Base-by-base conservation (phyloP, 371 early-diverging fungal genomes). In the Mucor lusitanicus region DNA sequence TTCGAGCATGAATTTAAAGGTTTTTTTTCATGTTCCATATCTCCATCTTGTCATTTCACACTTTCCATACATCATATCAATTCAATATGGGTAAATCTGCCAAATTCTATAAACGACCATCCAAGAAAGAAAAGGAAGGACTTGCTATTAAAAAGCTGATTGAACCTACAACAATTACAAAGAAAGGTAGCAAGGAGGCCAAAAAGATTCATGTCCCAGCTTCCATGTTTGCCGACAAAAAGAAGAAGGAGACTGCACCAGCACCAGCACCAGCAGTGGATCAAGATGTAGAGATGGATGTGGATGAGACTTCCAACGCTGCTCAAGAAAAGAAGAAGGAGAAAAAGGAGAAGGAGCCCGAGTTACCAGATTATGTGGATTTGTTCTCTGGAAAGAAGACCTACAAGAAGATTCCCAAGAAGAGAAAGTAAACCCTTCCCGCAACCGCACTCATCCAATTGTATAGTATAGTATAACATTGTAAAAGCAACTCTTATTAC, bases 21-120 rank as follows among this genome's bases (percentile, higher is more conserved):
- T 44, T 60, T 44, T 60, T 60, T 23, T 17, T 42, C 2, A 3
- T 39, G 40, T 6, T 21, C 40, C 8, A 2, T 28, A n/a, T 44
- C 7, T 15, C 25, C 6, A 17, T 19, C 25, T 11, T 21, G 17
- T 61, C 21, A 30, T 37, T 13, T 37, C 37, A 50, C 50, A 13
- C 30, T 30, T 25, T 23, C 7, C 6, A 30, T 30, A 46, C 46
- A 46, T n/a, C 13, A 11, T 37, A 37, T 13, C 11, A 37, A 37
- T 6, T 39, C 48, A 23, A 17, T 27, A 87, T 87, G 88, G 88
- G 88, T 63, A 82, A 81, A 63, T 84, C 84, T 60, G 88, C 88
- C 37, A 87, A 87, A 66, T 86, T 87, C 59, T 85, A 86, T 64
- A 86, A 86, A 64, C 73, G 88, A 44, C 88, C 88, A 8, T 75